Percentiles rank a stretch among this genome's conserved stretches.
Conservation (phyloP, 768 basidiomycete genomes). For the Melanogaster broomeanus region DNA sequence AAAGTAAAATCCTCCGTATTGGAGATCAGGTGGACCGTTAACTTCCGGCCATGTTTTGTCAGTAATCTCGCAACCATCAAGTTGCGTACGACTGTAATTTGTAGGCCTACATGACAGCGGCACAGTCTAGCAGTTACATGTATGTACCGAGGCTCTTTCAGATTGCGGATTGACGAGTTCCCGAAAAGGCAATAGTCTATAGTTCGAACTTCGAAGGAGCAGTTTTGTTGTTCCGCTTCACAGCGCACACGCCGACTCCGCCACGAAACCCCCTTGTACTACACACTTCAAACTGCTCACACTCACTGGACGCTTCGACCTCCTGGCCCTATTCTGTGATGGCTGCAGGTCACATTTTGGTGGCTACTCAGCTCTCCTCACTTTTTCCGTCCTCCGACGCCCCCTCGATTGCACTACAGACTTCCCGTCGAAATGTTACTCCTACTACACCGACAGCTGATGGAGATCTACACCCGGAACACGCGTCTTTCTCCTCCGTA, state of each 20-base stretch:
- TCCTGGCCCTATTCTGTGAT: slow-evolving; percentile 13
- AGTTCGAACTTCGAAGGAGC: too few species aligned
- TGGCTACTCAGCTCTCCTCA: slow-evolving; percentile 65
- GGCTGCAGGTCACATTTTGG: slow-evolving; percentile 37
- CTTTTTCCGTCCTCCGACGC: slow-evolving; percentile 55
- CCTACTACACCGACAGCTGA: slow-evolving; percentile 43
- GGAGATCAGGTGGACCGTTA: slow-evolving; percentile 1
- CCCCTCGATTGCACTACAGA: slow-evolving; percentile 54
- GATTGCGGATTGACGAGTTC: slow-evolving; percentile 7
- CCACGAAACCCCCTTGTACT: background rate
- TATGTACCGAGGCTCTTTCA: too few species aligned
- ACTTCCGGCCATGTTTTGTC: background rate
- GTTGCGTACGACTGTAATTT: too few species aligned
- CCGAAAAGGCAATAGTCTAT: slow-evolving; percentile 27
- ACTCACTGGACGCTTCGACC: background rate
- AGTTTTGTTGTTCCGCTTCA: background rate
- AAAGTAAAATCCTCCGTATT: background rate
- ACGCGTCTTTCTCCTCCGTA: slow-evolving; percentile 66
- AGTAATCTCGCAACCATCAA: too few species aligned
- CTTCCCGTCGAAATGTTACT: slow-evolving; percentile 56
- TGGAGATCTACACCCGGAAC: slow-evolving; percentile 57
- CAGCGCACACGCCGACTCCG: background rate
- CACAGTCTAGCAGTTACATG: too few species aligned
- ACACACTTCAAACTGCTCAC: background rate
- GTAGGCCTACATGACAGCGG: too few species aligned